phyloP scores from a whole-genome alignment of 2,329 filamentous ascomycete species.

The Fusarium austroafricanum region DNA sequence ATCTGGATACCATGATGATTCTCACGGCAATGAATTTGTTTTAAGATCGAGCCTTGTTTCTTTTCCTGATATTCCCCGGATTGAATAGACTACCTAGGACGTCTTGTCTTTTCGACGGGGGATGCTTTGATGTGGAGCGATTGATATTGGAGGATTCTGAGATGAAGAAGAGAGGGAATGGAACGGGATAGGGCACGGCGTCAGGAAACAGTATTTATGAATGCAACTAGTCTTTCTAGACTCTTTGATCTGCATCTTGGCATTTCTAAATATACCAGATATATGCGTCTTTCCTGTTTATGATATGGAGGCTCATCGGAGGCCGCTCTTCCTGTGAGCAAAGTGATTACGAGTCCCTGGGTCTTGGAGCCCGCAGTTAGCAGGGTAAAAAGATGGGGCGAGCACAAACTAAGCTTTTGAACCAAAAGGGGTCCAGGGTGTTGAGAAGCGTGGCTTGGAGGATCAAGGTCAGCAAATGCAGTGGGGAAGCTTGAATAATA shows the following conservation, averaged over 20 bases:
- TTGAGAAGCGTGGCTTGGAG: conserved; percentile 6
- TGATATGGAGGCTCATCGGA: conserved; percentile 36
- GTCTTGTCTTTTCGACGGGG: conserved; percentile 13
- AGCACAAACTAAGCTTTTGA: conserved; percentile 35
- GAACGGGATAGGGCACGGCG: conserved; percentile 19
- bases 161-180: conserved; percentile 16
- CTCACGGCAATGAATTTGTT: conserved; percentile 30
- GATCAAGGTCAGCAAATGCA: conserved; percentile 7
- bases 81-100: conserved; percentile 25
- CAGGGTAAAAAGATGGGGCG: conserved; percentile 28
- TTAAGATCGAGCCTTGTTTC: conserved; percentile 24
- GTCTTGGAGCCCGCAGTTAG: conserved; percentile 5
- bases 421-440: conserved; percentile 18
- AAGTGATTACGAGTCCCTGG: conserved; percentile 37
- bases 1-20: conserved; percentile 39
- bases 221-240: conserved; percentile 15
- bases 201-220: conserved; percentile 32
- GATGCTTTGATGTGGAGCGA: conserved; percentile 23
- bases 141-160: conserved; percentile 21
- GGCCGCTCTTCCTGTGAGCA: conserved; percentile 30
- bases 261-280: conserved; percentile 38
- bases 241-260: conserved; percentile 34
- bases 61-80: conserved; percentile 13
- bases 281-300: conserved; percentile 3
- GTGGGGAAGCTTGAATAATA: conserved; percentile 21